Percentiles rank a stretch among this genome's conserved stretches.
Evolutionary conservation across 805 yeast genomes (phyloP).

Genomic region (Lachancea sp.): DNA sequence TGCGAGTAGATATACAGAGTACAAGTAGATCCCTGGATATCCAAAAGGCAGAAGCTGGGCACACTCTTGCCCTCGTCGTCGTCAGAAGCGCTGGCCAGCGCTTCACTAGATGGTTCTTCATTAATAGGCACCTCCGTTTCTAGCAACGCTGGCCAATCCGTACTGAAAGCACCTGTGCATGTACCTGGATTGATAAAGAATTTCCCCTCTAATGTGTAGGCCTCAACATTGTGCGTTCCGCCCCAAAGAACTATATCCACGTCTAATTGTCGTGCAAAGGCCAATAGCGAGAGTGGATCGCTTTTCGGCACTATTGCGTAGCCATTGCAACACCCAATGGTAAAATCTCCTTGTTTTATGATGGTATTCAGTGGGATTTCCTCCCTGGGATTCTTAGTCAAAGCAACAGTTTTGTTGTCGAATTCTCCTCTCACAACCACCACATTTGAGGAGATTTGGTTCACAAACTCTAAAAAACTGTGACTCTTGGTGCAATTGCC

Average conservation of each 20-base stretch:
- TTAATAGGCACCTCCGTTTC: conserved; percentile 16
- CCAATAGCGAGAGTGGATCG: conserved; percentile 78
- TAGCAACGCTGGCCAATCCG: conserved; percentile 47
- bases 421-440: conserved; percentile 78
- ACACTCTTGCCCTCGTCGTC: conserved; percentile 36
- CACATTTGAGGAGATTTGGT: conserved; percentile 63
- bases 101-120: neutral
- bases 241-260: conserved; percentile 91
- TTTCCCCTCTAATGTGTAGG: conserved; percentile 85
- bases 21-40: conserved; percentile 72
- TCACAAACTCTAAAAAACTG: conserved; percentile 56
- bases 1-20: conserved; percentile 81
- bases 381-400: conserved; percentile 17
- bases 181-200: conserved; percentile 96
- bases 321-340: conserved; percentile 82
- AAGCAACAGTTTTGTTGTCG: conserved; percentile 44
- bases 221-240: conserved; percentile 88
- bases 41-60: conserved; percentile 86
- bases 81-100: conserved; percentile 16
- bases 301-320: conserved; percentile 75
- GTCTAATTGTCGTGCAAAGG: conserved; percentile 83
- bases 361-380: conserved; percentile 56
- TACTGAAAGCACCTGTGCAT: conserved; percentile 83
- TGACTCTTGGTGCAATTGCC: conserved; percentile 76
- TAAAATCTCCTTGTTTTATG: conserved; percentile 61